These are phyloP conservation scores for Hyaloperonospora arabidopsidis DNA, from an alignment of 352 stramenopile genomes.

Conservation along the genomic window DNA sequence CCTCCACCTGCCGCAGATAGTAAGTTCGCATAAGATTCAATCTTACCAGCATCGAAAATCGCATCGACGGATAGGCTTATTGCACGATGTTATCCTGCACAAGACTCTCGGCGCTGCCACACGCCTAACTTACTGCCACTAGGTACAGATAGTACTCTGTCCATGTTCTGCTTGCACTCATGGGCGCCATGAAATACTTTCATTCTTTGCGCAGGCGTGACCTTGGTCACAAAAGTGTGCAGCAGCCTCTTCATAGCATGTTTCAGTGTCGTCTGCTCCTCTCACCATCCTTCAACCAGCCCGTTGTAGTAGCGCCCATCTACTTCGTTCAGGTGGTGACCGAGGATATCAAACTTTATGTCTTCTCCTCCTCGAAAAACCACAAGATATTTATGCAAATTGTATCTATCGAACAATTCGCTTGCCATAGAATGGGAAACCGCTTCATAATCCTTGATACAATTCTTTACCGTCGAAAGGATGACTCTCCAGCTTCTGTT, in stretches of 20 bases:
- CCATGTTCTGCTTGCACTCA: background rate
- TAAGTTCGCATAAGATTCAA: background rate
- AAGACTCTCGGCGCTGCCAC: background rate
- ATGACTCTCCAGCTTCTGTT: constrained; percentile 8
- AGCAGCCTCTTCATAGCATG: background rate
- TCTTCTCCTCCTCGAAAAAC: background rate
- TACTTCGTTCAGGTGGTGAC: background rate
- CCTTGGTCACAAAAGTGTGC: background rate
- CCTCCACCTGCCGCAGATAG: background rate
- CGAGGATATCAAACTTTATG: background rate
- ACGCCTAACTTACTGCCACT: background rate
- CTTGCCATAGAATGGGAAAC: constrained; percentile 3
- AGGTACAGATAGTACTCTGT: background rate
- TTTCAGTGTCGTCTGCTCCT: background rate
- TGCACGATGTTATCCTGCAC: background rate
- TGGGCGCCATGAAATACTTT: background rate
- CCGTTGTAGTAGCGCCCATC: background rate
- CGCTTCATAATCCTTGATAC: constrained; percentile 7
- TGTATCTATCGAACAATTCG: background rate
- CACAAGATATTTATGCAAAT: background rate
- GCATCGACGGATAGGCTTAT: background rate
- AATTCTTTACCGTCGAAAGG: constrained; percentile 16
- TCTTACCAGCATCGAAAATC: background rate
- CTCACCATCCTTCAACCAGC: background rate
- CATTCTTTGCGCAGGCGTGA: constrained; percentile 1